These are phyloP conservation scores for Trebouxia sp. DNA, from an alignment of 139 green algal genomes.

Conservation along the genomic window DNA sequence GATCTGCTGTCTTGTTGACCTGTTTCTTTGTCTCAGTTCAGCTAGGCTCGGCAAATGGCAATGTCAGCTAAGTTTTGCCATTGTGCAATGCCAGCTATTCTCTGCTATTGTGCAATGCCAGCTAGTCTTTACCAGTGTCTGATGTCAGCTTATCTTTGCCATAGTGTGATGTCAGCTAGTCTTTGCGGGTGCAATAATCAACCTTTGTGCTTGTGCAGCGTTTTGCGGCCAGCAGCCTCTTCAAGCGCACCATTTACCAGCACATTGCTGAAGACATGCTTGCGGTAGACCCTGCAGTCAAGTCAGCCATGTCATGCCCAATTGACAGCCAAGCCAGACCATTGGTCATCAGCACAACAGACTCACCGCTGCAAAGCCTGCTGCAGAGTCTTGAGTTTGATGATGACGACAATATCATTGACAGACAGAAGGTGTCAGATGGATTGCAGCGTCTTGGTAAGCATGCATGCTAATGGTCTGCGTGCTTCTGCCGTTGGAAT, in stretches of 20 bases:
- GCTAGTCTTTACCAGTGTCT: not conserved
- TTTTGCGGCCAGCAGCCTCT: not conserved
- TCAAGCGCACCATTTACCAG: conserved; percentile 22
- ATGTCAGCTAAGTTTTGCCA: no score
- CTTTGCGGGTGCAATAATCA: not conserved
- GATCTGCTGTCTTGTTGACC: no score
- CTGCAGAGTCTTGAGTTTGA: conserved; percentile 12
- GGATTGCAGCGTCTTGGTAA: conserved; percentile 30
- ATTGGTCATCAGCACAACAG: not conserved
- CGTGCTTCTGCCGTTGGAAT: no score
- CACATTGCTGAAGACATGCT: conserved; percentile 13
- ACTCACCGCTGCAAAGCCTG: conserved; percentile 22
- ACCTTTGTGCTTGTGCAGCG: not conserved
- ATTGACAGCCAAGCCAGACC: conserved; percentile 8
- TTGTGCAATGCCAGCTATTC: not conserved
- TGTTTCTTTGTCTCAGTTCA: not conserved
- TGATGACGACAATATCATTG: conserved; percentile 1
- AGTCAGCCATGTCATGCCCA: not conserved
- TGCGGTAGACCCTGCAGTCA: not conserved
- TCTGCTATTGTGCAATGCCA: not conserved
- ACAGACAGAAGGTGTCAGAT: not conserved
- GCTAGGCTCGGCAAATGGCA: no score
- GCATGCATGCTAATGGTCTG: no score
- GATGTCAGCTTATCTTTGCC: not conserved
- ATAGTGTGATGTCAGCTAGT: not conserved